Percentiles rank a stretch among this genome's conserved stretches.
phyloP scores from a whole-genome alignment of 129 eudicot species.

The Pittosporum tobira region DNA sequence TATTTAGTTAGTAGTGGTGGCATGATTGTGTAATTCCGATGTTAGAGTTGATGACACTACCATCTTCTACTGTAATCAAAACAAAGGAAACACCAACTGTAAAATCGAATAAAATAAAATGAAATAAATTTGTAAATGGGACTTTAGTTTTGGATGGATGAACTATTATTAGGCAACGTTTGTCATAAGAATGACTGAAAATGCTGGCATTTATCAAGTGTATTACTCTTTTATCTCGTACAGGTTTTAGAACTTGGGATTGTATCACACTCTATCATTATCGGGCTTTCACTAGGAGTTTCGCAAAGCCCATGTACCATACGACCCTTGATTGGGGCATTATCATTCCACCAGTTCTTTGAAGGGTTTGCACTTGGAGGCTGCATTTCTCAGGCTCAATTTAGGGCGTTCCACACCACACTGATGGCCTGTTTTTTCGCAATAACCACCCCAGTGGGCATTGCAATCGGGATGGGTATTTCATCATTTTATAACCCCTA shows the following conservation, averaged over 20 bases:
- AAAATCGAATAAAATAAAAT: no score
- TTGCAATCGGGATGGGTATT: slow-evolving; percentile 56
- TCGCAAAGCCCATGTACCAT: slow-evolving; percentile 89
- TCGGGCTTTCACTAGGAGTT: slow-evolving; percentile 85
- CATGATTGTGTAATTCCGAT: no score
- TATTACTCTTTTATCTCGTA: neutral
- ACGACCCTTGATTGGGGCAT: slow-evolving; percentile 66
- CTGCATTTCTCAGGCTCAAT: slow-evolving; percentile 85
- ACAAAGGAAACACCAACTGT: no score
- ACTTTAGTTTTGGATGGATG: no score
- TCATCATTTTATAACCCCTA: slow-evolving; percentile 63
- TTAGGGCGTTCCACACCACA: slow-evolving; percentile 34
- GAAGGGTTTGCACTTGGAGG: slow-evolving; percentile 98
- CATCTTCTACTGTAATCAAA: no score
- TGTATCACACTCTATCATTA: slow-evolving; percentile 79
- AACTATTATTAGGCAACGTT: no score
- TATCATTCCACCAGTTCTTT: slow-evolving; percentile 90
- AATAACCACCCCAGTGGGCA: slow-evolving; percentile 67
- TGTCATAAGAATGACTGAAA: no score
- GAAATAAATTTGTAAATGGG: no score
- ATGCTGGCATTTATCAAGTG: no score
- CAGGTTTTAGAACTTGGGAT: slow-evolving; percentile 96
- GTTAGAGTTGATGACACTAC: no score
- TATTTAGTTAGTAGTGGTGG: no score
- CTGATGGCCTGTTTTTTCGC: slow-evolving; percentile 88